Conservation (phyloP, 2,329 filamentous ascomycete species). For the Macrophomina tecta region DNA sequence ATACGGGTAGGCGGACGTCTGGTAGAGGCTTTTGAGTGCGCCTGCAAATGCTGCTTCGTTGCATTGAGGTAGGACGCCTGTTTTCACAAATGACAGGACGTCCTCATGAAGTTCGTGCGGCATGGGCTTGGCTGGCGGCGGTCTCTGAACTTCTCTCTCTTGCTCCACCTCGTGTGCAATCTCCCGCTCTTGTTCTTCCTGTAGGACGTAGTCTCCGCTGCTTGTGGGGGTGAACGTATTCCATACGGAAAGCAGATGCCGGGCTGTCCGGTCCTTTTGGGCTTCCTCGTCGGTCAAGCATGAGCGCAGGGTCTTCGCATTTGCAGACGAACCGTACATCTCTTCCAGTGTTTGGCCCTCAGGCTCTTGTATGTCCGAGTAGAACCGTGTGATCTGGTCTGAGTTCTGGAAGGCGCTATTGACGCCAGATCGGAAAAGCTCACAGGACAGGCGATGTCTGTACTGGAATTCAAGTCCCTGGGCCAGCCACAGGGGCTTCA, state of each 20-base stretch:
- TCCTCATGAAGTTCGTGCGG: not conserved
- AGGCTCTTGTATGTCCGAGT: slow-evolving; percentile 40
- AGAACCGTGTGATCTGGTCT: not conserved
- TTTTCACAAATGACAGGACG: not conserved
- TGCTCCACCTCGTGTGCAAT: too few species aligned
- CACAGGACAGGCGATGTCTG: not conserved
- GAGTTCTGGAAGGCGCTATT: not conserved
- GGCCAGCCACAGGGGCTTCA: slow-evolving; percentile 8
- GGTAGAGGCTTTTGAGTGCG: not conserved
- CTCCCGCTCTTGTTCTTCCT: too few species aligned
- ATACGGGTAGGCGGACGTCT: not conserved
- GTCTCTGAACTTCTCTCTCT: too few species aligned
- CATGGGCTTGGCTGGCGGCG: not conserved
- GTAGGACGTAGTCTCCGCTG: too few species aligned
- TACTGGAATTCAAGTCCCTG: slow-evolving; percentile 9
- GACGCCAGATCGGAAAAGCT: not conserved
- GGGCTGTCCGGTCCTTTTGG: too few species aligned
- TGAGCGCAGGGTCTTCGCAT: not conserved
- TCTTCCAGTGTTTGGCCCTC: slow-evolving; percentile 63
- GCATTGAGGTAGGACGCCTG: not conserved
- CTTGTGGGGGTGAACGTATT: too few species aligned
- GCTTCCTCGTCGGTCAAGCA: slow-evolving; percentile 38
- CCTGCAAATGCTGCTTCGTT: not conserved
- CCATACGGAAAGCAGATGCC: too few species aligned
- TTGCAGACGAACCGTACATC: slow-evolving; percentile 54